Conservation (phyloP, 768 basidiomycete species). For the Cytidiella melzeri region DNA sequence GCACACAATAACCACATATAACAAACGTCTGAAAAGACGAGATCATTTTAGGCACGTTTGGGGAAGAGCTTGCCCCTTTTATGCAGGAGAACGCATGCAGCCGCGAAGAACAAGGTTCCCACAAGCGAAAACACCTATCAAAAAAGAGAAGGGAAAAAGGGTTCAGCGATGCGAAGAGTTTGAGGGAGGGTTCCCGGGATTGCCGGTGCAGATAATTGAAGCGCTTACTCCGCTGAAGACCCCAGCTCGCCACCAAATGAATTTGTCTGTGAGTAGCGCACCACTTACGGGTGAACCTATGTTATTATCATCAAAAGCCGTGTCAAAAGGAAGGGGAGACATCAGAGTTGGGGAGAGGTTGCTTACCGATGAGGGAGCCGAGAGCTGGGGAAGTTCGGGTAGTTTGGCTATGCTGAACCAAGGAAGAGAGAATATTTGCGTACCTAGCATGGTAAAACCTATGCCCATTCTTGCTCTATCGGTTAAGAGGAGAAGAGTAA, state of each 20-base stretch:
- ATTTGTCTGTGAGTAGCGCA: conserved; percentile 34
- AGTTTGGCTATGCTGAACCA: too few species aligned
- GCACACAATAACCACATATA: too few species aligned
- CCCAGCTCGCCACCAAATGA: conserved; percentile 24
- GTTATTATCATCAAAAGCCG: too few species aligned
- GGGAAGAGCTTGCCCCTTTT: background rate
- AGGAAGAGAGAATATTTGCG: too few species aligned
- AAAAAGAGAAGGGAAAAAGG: too few species aligned
- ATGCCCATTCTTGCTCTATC: conserved; percentile 25
- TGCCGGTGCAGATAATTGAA: too few species aligned
- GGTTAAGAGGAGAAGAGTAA: background rate
- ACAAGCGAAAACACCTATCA: too few species aligned
- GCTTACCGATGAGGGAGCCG: conserved; percentile 23
- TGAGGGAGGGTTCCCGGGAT: too few species aligned
- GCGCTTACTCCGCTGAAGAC: conserved; percentile 22
- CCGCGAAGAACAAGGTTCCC: background rate
- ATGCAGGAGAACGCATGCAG: background rate
- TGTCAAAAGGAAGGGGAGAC: background rate
- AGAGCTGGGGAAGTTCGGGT: conserved; percentile 37
- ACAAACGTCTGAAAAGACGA: too few species aligned
- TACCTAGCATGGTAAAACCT: too few species aligned
- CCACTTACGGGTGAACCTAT: conserved; percentile 51
- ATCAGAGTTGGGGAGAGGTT: background rate
- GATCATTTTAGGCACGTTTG: too few species aligned
- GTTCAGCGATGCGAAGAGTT: too few species aligned